Conservation (phyloP, 371 early-diverging fungal genomes). For the Rhizopus arrhizus region DNA sequence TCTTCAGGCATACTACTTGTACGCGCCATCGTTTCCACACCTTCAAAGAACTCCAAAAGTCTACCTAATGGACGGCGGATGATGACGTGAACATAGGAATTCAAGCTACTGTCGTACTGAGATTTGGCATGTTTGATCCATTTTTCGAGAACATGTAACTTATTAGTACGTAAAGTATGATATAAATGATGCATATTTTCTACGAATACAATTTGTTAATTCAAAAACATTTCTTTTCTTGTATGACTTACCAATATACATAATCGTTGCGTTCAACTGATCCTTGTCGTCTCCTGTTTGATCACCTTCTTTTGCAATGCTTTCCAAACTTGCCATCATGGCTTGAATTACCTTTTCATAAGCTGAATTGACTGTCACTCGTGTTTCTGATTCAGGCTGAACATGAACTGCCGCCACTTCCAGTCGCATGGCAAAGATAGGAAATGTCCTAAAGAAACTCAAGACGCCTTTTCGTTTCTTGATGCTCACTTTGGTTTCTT, state of each 20-base stretch:
- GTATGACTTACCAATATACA: slow-evolving; percentile 72
- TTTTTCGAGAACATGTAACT: slow-evolving; percentile 69
- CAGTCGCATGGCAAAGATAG: slow-evolving; percentile 83
- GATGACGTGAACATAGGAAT: slow-evolving; percentile 83
- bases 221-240: background rate
- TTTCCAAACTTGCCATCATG: slow-evolving; percentile 91
- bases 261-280: slow-evolving; percentile 83
- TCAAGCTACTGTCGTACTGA: slow-evolving; percentile 80
- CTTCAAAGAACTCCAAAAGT: slow-evolving; percentile 94
- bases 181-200: slow-evolving; percentile 94
- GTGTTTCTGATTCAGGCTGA: slow-evolving; percentile 65
- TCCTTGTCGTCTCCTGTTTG: slow-evolving; percentile 88
- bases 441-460: slow-evolving; percentile 86
- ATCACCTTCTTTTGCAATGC: slow-evolving; percentile 77
- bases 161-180: slow-evolving; percentile 70
- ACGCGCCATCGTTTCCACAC: slow-evolving; percentile 80
- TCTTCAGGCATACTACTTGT: slow-evolving; percentile 77
- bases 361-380: slow-evolving; percentile 73
- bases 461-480: slow-evolving; percentile 89
- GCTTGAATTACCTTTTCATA: slow-evolving; percentile 82
- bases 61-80: slow-evolving; percentile 86
- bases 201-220: slow-evolving; percentile 19
- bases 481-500: slow-evolving; percentile 86
- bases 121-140: slow-evolving; percentile 85
- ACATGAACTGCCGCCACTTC: slow-evolving; percentile 56